Conservation (phyloP, 257 asterid genomes). For the Jacaranda copaia region DNA sequence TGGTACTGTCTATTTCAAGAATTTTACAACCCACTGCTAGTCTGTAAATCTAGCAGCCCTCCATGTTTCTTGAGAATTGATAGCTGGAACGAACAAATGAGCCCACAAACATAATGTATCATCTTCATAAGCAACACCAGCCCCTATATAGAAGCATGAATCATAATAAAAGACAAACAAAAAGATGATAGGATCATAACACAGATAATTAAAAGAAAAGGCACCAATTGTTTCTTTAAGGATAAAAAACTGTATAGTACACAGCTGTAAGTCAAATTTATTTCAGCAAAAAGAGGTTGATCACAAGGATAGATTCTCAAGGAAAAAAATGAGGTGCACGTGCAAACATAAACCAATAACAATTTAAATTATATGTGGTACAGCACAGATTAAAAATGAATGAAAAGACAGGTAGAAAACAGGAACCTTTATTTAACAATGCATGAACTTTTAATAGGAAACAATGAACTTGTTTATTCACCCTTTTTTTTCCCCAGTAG, state of each 20-base stretch:
- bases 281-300: not conserved
- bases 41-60: constrained; percentile 40
- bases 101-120: constrained; percentile 30
- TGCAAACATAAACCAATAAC: not conserved
- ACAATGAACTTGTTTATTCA: too few species aligned
- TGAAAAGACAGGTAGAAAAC: not conserved
- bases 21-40: constrained; percentile 41
- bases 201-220: not conserved
- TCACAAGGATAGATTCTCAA: constrained; percentile 1
- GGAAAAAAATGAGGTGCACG: not conserved
- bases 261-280: constrained; percentile 1
- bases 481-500: too few species aligned
- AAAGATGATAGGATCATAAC: not conserved
- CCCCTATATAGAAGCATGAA: constrained; percentile 30
- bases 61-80: constrained; percentile 26
- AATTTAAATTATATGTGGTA: not conserved
- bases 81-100: constrained; percentile 32
- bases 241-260: not conserved
- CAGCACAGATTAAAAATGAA: not conserved
- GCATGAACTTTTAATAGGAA: not conserved
- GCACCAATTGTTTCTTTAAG: constrained; percentile 7
- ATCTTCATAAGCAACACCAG: constrained; percentile 33
- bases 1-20: constrained; percentile 18
- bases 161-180: not conserved
- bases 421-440: not conserved